Evolutionary conservation across 2,329 filamentous ascomycete genomes (phyloP).

Genomic region (Pyrenophora graminea): DNA sequence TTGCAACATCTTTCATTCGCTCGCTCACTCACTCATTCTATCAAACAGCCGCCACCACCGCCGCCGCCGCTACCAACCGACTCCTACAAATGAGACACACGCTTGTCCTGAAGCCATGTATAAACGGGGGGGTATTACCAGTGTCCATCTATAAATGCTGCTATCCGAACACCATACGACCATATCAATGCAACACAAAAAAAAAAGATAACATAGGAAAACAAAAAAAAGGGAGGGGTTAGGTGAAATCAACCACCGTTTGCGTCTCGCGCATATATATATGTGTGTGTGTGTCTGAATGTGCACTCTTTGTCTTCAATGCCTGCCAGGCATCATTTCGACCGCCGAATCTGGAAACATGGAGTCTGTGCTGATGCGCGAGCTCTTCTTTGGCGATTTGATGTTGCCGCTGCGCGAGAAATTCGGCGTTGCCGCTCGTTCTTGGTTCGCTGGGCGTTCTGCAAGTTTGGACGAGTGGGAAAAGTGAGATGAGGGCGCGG

Average conservation of each 20-base stretch:
- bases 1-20: background rate
- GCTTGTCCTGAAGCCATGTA: slow-evolving; percentile 12
- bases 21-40: slow-evolving; percentile 4
- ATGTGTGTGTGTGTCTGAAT: too few relatives aligned
- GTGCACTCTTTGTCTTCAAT: background rate
- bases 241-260: background rate
- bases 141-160: slow-evolving; percentile 9
- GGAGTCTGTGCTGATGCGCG: slow-evolving; percentile 6
- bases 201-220: background rate
- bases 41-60: slow-evolving; percentile 3
- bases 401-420: background rate
- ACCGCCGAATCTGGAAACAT: slow-evolving; percentile 14
- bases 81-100: slow-evolving; percentile 11
- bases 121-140: slow-evolving; percentile 24
- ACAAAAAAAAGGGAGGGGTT: background rate
- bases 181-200: slow-evolving; percentile 14
- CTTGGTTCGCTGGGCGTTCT: background rate
- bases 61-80: background rate
- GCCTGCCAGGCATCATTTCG: background rate
- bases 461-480: background rate
- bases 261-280: too few relatives aligned
- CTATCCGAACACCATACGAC: slow-evolving; percentile 4
- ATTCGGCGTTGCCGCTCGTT: background rate
- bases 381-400: background rate
- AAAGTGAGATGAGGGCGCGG: background rate